Base-by-base conservation (phyloP, 2,329 filamentous ascomycete species). In the Passalora sequoiae region DNA sequence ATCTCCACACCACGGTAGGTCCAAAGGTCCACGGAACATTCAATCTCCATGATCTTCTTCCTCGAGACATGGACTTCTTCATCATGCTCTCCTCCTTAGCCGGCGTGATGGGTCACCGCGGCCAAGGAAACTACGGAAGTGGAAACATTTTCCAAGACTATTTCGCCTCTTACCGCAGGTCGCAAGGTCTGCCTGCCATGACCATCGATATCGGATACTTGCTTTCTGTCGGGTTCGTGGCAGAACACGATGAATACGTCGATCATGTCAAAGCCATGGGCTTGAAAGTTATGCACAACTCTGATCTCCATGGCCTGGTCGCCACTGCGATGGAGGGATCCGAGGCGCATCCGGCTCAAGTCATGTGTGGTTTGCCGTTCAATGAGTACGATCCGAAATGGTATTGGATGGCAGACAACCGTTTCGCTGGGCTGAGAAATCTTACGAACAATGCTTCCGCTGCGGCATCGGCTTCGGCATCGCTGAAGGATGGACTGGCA, bases 101-200 rank as follows among this genome's bases (percentile, higher is more conserved):
- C 0, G 57, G 56, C 3, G 39, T 56, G 2, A 44, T 54, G 12
- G 60, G 60, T 7, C 46, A 53, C 25, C 38, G 32, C 15, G 50
- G 51, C 3, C 77, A 81, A 49, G 70, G 29, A n/a, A 57, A 57
- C 39, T 60, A 60, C 44, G 47, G 46, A 1, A 38, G 40, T 4
- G 76, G 73, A 1, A 80, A 59, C 37, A 50, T 50, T n/a, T 63
- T 54, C 46, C 51, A 56, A 12, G 56, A 60, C 33, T 44, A 50
- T 4, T 44, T 66, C 22, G 51, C 56, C 0, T 30, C 30, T 0
- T 61, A 62, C 24, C 54, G 65, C 2, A 50, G 35, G 1, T n/a
- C 13, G 2, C 53, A 43, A 1, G 60, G 61, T 1, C 44, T 62
- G 1, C 37, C 40, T 6, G 59, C 55, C 4, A 44, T 44, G 17